Base-by-base conservation (phyloP, 2,329 filamentous ascomycete genomes). In the Reticulascus tulasneorum region DNA sequence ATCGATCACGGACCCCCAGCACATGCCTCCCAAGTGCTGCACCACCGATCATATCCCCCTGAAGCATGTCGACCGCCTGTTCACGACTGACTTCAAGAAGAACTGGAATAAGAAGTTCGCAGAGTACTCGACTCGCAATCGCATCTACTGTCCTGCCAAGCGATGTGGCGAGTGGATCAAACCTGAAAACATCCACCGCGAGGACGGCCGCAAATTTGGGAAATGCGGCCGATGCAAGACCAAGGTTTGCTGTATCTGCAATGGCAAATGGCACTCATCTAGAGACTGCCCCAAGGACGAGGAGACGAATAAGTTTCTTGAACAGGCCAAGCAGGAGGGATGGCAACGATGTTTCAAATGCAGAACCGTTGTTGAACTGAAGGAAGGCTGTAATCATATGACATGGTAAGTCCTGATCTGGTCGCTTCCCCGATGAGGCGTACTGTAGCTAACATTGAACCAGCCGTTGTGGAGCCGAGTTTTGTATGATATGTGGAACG, bases 21-120 rank as follows among this genome's bases (percentile, higher is more conserved):
- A 87, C 47, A 94, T 94, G 86, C 87, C 89, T 13, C 89, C 89
- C 0, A 77, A 73, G 54, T 95, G 88, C 60, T 95, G 88, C 60
- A 83, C 77, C 4, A 52, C 73, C 15, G 77, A 87, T 10, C 75
- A 78, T 47, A 94, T 94, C 39, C 79, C 84, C 1, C 64, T 89
- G 7, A 81, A 79, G 47, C 79, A 88, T 54, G 88, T 91, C 19
- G 84, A 91, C 10, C 72, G 72, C 17, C 66, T 93, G 7, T 89
- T 94, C 52, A 77, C 86, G 51, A 55, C 70, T 38, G 69, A 73
- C 35, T 91, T 93, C 68, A 91, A 93, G 63, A 77, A 71, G 47
- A 69, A 69, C 2, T 94, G 87, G 86, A 91, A 93, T 55, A 75
- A 73, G 39, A 91, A 88, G 52, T 93, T 82, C 52, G 70, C 80